Base-by-base conservation (phyloP, 1,284 basidiomycete species). In the Fomitiporia mediterranea region DNA sequence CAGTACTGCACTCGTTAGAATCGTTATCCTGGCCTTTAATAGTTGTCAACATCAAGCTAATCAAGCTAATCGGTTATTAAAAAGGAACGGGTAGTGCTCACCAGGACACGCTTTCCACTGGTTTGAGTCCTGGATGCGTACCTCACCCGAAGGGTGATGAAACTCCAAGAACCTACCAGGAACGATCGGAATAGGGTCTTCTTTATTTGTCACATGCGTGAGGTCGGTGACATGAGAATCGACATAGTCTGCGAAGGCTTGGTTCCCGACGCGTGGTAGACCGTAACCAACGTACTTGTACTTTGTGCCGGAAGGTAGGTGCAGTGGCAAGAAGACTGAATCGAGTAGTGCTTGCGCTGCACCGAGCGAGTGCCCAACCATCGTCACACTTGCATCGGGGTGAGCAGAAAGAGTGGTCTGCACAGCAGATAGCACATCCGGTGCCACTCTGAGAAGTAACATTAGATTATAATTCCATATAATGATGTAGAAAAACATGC, bases 221-320 rank as follows among this genome's bases (percentile, higher is more conserved):
- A 80, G 51, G 8, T 62, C 25, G 62, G 66, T 51, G 9, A 72
- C 46, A 39, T 77, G 66, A 5, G 65, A 64, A 62, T 86, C 82
- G 19, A 86, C 74, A 58, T 78, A 84, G 62, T 81, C 60, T 0
- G 82, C 82, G 57, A 82, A 84, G 0, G 69, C 78, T 61, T 78
- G 74, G 63, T 86, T 86, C 5, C 84, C 84, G 34, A 85, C 83
- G 37, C 84, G 74, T 15, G 85, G 85, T 66, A 83, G 71, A 21
- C 80, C 81, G 59, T 79, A 83, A 0, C 70, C 68, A 39, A 81
- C 66, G 9, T 65, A 64, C 30, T 63, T 62, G 61, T 75, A 65
- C 1, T 60, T 55, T 4, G 67, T 71, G 25, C 59, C 60, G 0
- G 65, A 39, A 3, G 75, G 70, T 3, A 77, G 65, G 27, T 70